Conservation (phyloP, 2,329 filamentous ascomycete species). For the Ophiostoma sp. region DNA sequence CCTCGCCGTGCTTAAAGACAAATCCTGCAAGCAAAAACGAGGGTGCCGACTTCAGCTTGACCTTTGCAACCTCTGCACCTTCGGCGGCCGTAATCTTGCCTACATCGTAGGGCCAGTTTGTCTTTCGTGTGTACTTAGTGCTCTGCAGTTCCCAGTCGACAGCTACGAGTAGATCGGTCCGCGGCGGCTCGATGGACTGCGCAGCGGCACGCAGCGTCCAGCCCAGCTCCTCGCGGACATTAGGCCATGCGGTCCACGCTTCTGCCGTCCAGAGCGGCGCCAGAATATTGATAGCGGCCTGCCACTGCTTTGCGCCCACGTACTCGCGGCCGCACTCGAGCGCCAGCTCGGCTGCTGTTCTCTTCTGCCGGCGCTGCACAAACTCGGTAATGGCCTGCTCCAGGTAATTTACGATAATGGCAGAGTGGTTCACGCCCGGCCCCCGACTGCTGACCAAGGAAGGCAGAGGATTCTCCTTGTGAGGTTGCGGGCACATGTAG, state of each 20-base stretch:
- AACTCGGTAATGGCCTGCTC: conserved; percentile 50
- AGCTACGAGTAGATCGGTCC: conserved; percentile 52
- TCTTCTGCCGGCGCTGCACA: conserved; percentile 47
- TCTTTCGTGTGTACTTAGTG: conserved; percentile 48
- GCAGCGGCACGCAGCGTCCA: conserved; percentile 58
- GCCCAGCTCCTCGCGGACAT: conserved; percentile 54
- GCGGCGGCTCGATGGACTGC: conserved; percentile 38
- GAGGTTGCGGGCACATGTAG: conserved; percentile 60
- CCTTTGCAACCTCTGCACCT: conserved; percentile 33
- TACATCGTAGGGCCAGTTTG: conserved; percentile 58
- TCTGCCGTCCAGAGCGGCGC: conserved; percentile 46
- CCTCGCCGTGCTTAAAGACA: conserved; percentile 52
- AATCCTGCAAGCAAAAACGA: conserved; percentile 40
- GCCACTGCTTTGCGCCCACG: conserved; percentile 46
- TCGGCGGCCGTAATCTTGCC: conserved; percentile 46
- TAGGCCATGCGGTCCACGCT: conserved; percentile 52
- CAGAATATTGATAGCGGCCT: conserved; percentile 49
- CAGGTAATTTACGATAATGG: conserved; percentile 50
- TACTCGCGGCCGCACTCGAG: conserved; percentile 55
- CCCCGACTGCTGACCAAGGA: background rate
- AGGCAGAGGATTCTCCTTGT: conserved; percentile 52
- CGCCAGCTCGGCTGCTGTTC: conserved; percentile 51
- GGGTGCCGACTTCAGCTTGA: conserved; percentile 21
- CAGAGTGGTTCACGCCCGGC: conserved; percentile 49
- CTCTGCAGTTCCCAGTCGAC: conserved; percentile 62